Evolutionary conservation across 2,329 filamentous ascomycete genomes (phyloP).

Genomic region (Colletotrichum ledebouriae): DNA sequence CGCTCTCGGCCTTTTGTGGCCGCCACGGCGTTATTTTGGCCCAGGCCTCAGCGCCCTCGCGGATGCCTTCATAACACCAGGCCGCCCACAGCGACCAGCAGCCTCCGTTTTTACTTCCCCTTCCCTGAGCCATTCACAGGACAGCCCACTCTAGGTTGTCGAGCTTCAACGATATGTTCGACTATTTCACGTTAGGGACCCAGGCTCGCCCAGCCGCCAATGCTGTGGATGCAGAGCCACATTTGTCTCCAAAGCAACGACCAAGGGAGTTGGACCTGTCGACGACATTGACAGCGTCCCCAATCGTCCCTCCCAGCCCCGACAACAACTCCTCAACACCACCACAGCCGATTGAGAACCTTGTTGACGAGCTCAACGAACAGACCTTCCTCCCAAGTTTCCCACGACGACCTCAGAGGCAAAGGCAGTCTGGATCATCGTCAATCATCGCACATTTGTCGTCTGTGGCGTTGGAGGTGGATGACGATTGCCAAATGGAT

Average conservation of each 20-base stretch:
- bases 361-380: constrained; percentile 33
- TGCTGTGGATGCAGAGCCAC: constrained; percentile 9
- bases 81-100: constrained; percentile 5
- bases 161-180: constrained; percentile 27
- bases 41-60: constrained; percentile 28
- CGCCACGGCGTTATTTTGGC: constrained; percentile 27
- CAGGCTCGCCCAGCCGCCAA: constrained; percentile 26
- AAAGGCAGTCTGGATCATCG: not conserved
- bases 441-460: constrained; percentile 21
- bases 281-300: constrained; percentile 1
- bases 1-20: constrained; percentile 35
- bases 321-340: not conserved
- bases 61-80: constrained; percentile 41
- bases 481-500: constrained; percentile 36
- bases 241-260: constrained; percentile 33
- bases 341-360: constrained; percentile 35
- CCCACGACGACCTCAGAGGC: not conserved
- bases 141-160: not conserved
- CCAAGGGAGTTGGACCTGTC: constrained; percentile 15
- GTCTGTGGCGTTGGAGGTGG: constrained; percentile 29
- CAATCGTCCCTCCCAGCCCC: not conserved
- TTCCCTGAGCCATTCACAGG: not conserved
- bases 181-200: constrained; percentile 33
- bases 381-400: constrained; percentile 30
- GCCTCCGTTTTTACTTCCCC: constrained; percentile 2